Base-by-base conservation (phyloP, 257 asterid genomes). In the Rubia yunnanensis region DNA sequence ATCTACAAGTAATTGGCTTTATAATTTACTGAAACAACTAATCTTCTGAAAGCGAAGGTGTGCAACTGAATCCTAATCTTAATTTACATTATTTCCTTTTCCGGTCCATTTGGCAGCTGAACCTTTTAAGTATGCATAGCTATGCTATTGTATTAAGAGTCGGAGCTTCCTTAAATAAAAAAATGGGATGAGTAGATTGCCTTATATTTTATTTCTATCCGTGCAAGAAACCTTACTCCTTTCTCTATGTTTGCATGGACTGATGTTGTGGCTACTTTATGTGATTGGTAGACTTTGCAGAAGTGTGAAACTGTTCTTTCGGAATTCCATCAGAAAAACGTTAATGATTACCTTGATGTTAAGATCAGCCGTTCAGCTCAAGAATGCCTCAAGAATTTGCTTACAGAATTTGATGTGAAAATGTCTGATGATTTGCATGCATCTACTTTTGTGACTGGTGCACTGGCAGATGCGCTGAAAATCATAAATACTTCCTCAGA, bases 381-480 rank as follows among this genome's bases (percentile, higher is more conserved):
- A 66, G 82, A 85, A 32, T 78, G 90, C 82, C 83, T 82, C 70
- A 73, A 24, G 30, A 85, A 79, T 69, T 85, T 91, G 74, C 92
- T 41, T 46, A 68, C 60, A 14, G 95, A 91, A 49, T 78, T 88
- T 54, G 87, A 85, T 76, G 34, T 83, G 1, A 86, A 76, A 73
- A 57, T 91, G 74, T 81, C 95, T 10, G 96, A 88, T 79, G 98
- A 91, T 74, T 73, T 91, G 81, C 96, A 88, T 63, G 86, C 98
- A 1, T 95, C 94, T 9, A 24, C 88, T 46, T 70, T 88, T 69
- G 64, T 88, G 39, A 91, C 83, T 68, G 77, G 80, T 32, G 59
- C 86, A 31, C 90, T 91, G 70, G 87, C 76, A 65, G 96, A 85
- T 39, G 87, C 86, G 52, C 73, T 86, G 77, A 82, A 81, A 81